phyloP scores from a whole-genome alignment of 2,329 filamentous ascomycete genomes.

The Tolypocladium capitatum region DNA sequence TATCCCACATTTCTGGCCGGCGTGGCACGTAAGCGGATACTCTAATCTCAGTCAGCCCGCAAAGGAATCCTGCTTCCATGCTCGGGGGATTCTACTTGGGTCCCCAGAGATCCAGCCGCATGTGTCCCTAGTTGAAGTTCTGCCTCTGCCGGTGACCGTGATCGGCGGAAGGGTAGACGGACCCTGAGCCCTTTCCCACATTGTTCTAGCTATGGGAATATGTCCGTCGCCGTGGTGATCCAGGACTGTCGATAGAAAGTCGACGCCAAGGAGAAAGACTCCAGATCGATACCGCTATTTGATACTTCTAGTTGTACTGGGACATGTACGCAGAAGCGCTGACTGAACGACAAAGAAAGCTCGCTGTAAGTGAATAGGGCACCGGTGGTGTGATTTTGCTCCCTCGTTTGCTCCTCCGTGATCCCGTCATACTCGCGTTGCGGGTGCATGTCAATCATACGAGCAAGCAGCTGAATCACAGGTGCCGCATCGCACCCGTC shows the following conservation, averaged over 20 bases:
- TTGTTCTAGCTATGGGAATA: background rate
- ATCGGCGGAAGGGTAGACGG: background rate
- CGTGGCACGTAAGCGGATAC: conserved; percentile 6
- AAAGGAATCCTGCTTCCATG: background rate
- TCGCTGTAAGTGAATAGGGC: background rate
- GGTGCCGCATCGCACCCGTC: background rate
- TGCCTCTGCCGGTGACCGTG: background rate
- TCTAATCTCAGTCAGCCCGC: conserved; percentile 2
- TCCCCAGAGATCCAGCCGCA: conserved; percentile 11
- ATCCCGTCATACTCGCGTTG: background rate
- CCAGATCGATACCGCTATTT: background rate
- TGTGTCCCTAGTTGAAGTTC: conserved; percentile 1
- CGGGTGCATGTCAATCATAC: background rate
- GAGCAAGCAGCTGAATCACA: background rate
- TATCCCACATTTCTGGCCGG: conserved; percentile 8
- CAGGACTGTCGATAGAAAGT: too few species aligned
- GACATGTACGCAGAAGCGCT: background rate
- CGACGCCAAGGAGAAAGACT: background rate
- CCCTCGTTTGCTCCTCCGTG: conserved; percentile 1
- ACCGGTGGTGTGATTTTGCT: background rate
- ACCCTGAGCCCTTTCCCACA: background rate
- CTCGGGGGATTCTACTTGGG: conserved; percentile 1
- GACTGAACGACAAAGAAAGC: background rate
- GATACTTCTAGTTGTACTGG: background rate
- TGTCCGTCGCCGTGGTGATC: background rate